Conservation (phyloP, 768 basidiomycete genomes). For the Suillus spraguei region DNA sequence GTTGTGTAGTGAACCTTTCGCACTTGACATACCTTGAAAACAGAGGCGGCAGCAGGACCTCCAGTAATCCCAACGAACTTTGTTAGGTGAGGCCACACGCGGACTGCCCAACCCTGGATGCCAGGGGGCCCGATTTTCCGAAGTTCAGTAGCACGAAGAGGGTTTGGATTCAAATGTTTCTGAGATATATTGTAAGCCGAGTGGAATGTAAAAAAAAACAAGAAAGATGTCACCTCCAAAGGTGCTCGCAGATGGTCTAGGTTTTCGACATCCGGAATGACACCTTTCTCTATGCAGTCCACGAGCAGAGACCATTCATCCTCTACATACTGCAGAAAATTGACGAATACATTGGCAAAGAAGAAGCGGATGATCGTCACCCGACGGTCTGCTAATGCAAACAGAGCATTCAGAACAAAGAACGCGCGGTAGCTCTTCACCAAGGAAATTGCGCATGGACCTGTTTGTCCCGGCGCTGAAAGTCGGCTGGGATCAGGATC, state of each 20-base stretch:
- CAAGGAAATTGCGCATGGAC: constrained; percentile 21
- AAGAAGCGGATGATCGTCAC: constrained; percentile 6
- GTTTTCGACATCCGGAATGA: constrained; percentile 19
- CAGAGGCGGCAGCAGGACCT: constrained; percentile 8
- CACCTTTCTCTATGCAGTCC: constrained; percentile 18
- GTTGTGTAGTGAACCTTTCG: neutral
- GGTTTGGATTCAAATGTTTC: constrained; percentile 18
- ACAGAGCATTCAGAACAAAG: constrained; percentile 24
- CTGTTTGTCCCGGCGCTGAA: constrained; percentile 17
- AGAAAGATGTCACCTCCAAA: constrained; percentile 15
- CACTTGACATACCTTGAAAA: constrained; percentile 11
- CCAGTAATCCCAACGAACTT: constrained; percentile 10
- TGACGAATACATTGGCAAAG: constrained; percentile 17
- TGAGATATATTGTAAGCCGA: neutral
- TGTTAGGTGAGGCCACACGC: constrained; percentile 13
- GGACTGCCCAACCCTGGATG: constrained; percentile 5
- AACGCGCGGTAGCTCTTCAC: constrained; percentile 20
- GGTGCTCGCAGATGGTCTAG: constrained; percentile 15
- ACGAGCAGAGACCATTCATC: constrained; percentile 23
- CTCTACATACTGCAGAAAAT: constrained; percentile 18
- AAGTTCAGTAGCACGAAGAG: constrained; percentile 23
- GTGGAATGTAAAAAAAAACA: neutral
- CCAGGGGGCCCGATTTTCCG: constrained; percentile 9
- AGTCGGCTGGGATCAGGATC: neutral
- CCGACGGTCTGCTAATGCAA: constrained; percentile 17